These are phyloP conservation scores for Lactarius quietus DNA, from an alignment of 768 basidiomycete species.

Conservation along the genomic window DNA sequence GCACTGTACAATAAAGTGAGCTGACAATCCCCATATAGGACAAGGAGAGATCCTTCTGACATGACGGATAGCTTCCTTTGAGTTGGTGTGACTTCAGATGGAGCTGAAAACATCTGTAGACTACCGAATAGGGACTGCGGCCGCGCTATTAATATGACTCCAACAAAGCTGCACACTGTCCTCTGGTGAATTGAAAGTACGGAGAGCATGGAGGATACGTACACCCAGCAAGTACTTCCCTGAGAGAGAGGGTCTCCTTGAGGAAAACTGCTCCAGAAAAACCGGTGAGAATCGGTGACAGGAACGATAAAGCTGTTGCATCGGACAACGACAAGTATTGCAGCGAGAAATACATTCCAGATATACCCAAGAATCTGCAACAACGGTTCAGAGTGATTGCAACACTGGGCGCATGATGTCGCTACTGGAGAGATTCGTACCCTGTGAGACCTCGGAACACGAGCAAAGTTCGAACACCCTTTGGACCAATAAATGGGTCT, in stretches of 20 bases:
- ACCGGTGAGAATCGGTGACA: constrained; percentile 63
- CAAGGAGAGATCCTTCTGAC: constrained; percentile 32
- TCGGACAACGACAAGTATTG: constrained; percentile 77
- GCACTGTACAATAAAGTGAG: constrained; percentile 37
- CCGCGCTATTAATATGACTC: constrained; percentile 78
- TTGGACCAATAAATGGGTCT: too few relatives aligned
- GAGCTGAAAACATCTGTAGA: neutral
- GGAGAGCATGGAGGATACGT: constrained; percentile 14
- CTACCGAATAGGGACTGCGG: constrained; percentile 69
- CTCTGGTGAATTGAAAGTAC: neutral
- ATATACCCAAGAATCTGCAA: constrained; percentile 65
- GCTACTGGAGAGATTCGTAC: neutral
- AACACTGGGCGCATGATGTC: neutral
- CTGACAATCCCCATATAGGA: neutral
- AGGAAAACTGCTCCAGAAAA: constrained; percentile 59
- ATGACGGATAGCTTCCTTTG: constrained; percentile 58
- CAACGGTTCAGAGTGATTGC: neutral
- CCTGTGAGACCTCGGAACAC: too few relatives aligned
- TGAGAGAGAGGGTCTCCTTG: constrained; percentile 53
- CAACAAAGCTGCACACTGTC: constrained; percentile 60
- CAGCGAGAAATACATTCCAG: constrained; percentile 64
- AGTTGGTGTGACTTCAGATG: constrained; percentile 26
- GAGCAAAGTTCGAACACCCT: too few relatives aligned
- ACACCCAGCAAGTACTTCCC: constrained; percentile 55
- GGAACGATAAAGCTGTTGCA: constrained; percentile 71